Evolutionary conservation across 768 basidiomycete species (phyloP), one percentile per base, ranked within the genome.

Genomic region (Grammothele lineata): DNA sequence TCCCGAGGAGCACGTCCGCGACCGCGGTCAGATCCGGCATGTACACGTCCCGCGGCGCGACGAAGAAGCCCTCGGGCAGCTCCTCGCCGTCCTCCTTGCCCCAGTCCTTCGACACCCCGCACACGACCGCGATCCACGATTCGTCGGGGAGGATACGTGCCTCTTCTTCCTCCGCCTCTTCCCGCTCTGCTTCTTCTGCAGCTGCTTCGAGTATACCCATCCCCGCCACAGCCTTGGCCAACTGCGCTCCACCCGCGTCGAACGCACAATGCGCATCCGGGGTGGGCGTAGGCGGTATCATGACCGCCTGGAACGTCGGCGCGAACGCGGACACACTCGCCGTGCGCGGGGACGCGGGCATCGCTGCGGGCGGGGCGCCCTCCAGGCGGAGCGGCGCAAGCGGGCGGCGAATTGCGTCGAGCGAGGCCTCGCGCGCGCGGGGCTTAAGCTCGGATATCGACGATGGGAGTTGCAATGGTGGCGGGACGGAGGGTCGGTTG

Each of bases 11-110:
- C 17, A 86, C 85, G 57, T 91, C 86, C 4, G 75, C 81, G 7
- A 80, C 72, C 1, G 84, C 85, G 22, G 80, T 87, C 52, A 91
- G 62, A 62, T 91, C 85, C 15, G 88, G 88, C 81, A 91, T 88
- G 63, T 89, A 88, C 30, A 89, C 79, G 56, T 87, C 80, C 61
- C 71, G 73, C 26, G 86, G 87, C 2, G 86, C 87, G 33, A 88
- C 78, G 55, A 76, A 91, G 65, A 91, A 88, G 15, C 74, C 72
- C 10, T 81, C 77, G 0, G 87, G 87, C 12, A 89, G 61, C 47
- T 61, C 58, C 34, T 66, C 69, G 14, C 57, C 59, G 41, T 66
- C 66, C 18, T 62, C 63, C 24, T 54, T 47, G 3, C 55, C 61
- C 48, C 60, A 60, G 26, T 57, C 58, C 47, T 81, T 80, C 18